Base-by-base conservation (phyloP, 257 asterid genomes). In the Solanum gandarillasii region DNA sequence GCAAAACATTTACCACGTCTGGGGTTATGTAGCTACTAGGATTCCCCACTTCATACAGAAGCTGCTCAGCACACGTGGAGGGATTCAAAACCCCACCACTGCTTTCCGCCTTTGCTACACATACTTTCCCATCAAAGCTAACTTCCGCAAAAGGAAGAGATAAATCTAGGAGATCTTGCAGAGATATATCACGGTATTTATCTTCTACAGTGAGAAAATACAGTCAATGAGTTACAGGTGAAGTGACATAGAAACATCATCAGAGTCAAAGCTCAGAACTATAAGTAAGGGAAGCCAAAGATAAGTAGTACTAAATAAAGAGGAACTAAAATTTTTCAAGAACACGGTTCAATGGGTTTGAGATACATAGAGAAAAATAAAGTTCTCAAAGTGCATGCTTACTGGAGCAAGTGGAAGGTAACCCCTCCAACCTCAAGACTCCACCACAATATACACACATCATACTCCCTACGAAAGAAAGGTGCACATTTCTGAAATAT, bases 11-110 rank as follows among this genome's bases (percentile, higher is more conserved):
- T 91, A 96, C 99, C 95, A 96, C 98, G 90, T 97, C 99, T 12
- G 99, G 99, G 67, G 99, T 97, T 86, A 94, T 91, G 92, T 96
- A 97, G 58, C 95, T 92, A 90, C 98, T 89, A 87, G 99, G 99
- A 92, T 96, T 97, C 89, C 99, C 98, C 87, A 97, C 90, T 93
- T 97, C 99, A 90, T 97, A 96, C n/a, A 97, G 98, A 90, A 97
- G 98, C 91, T 97, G 99, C 90, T 97, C 91, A 8, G 98, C 95
- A 71, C 99, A 97, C 86, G 99, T 97, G 94, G 90, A 92, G 79
- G 88, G 89, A 88, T 94, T 92, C 31, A 97, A 90, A 83, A 95
- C 89, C 86, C 98, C 99, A 36, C 96, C 94, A 70, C 94, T 93
- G 88, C 94, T 93, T 89, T 97, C 96, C 71, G 94, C 93, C 93